A percentile compares a stretch with the other conserved stretches of the same genome.
Evolutionary conservation across 176 grass and related monocot genomes (phyloP).

Genomic region (Phoenix roebelenii): DNA sequence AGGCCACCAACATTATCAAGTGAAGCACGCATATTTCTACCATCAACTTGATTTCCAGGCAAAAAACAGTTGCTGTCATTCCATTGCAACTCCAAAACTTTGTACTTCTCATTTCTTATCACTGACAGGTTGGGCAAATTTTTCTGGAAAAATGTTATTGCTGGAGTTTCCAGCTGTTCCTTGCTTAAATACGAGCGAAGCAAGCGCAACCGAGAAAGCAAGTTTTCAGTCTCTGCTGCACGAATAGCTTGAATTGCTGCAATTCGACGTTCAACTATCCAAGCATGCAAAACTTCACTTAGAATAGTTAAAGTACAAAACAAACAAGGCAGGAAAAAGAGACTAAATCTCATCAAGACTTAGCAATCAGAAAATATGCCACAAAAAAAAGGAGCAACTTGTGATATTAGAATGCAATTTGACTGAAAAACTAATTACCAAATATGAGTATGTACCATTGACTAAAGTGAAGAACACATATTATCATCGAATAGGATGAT

Average conservation of each 20-base stretch:
- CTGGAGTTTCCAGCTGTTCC: constrained; percentile 55
- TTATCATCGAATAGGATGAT: too few species aligned
- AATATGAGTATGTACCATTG: too few species aligned
- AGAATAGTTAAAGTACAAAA: neutral
- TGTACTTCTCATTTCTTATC: constrained; percentile 32
- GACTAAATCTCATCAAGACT: neutral
- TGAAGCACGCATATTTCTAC: constrained; percentile 31
- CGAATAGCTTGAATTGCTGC: constrained; percentile 49
- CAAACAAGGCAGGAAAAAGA: neutral
- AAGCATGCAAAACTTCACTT: neutral
- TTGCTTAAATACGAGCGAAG: constrained; percentile 40
- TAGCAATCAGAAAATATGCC: too few species aligned
- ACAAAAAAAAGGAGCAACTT: too few species aligned
- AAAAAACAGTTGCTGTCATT: constrained; percentile 22
- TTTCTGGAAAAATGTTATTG: constrained; percentile 66
- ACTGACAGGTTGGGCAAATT: constrained; percentile 51
- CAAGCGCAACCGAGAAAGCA: constrained; percentile 41
- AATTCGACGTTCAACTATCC: constrained; percentile 36
- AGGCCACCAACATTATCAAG: constrained; percentile 24
- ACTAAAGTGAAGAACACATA: too few species aligned
- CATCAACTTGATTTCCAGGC: constrained; percentile 28
- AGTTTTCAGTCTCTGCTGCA: constrained; percentile 44
- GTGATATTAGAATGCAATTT: too few species aligned
- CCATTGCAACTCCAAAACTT: constrained; percentile 56
- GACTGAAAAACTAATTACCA: too few species aligned